phyloP scores from a whole-genome alignment of 2,329 filamentous ascomycete species.

The Cladosporium cucumerinum region DNA sequence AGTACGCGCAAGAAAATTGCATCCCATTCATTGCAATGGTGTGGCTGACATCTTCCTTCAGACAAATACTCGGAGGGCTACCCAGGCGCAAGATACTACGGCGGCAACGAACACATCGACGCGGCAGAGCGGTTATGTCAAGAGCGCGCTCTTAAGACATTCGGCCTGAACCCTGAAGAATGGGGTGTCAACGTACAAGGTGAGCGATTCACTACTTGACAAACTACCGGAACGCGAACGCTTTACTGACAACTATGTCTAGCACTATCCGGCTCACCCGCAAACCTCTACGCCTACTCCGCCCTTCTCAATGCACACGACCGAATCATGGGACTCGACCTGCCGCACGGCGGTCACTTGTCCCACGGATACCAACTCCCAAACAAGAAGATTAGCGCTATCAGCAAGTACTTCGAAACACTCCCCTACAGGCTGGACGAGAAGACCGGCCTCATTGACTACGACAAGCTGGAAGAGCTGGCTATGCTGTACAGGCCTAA shows the following conservation, averaged over 20 bases:
- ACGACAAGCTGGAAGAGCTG: conserved; percentile 82
- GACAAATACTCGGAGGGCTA: conserved; percentile 99
- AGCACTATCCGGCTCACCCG: conserved; percentile 67
- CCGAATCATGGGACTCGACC: conserved; percentile 92
- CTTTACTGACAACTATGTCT: conserved; percentile 13
- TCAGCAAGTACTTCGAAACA: conserved; percentile 99
- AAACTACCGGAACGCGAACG: background rate
- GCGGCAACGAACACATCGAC: conserved; percentile 95
- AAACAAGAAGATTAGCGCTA: conserved; percentile 94
- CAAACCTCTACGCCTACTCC: conserved; percentile 97
- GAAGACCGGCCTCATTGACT: conserved; percentile 89
- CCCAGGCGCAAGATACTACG: conserved; percentile 92
- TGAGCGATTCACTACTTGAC: conserved; percentile 41
- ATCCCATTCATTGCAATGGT: background rate
- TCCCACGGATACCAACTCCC: conserved; percentile 98
- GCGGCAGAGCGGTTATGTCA: conserved; percentile 86
- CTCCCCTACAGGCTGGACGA: conserved; percentile 91
- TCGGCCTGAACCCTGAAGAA: conserved; percentile 75
- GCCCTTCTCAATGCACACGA: conserved; percentile 95
- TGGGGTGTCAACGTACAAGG: conserved; percentile 97
- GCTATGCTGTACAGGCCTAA: conserved; percentile 90
- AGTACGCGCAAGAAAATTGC: conserved; percentile 55
- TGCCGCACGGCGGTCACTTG: conserved; percentile 91
- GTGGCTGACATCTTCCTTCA: conserved; percentile 19
- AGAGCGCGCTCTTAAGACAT: conserved; percentile 81